Evolutionary conservation across 164 flowering plant genomes (phyloP).

Genomic region (Houttuynia cordata): DNA sequence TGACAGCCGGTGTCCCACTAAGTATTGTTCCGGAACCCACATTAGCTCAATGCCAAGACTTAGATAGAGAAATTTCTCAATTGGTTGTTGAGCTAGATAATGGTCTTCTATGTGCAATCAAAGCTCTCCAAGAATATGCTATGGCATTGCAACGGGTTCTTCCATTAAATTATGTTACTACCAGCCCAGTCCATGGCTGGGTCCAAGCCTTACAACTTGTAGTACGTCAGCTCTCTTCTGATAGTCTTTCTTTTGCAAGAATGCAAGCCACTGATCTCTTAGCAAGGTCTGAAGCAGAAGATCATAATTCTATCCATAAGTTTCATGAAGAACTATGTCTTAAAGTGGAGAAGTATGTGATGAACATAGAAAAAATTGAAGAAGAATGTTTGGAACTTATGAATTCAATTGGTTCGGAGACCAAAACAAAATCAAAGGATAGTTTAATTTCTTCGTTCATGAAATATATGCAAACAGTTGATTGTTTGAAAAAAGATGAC

Average conservation of each 20-base stretch:
- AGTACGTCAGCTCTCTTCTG: conserved; percentile 50
- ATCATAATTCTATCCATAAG: conserved; percentile 29
- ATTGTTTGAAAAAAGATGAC: conserved; percentile 41
- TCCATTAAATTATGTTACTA: conserved; percentile 69
- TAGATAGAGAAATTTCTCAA: conserved; percentile 77
- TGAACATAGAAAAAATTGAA: conserved; percentile 61
- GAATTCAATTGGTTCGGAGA: conserved; percentile 59
- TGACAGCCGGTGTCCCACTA: conserved; percentile 75
- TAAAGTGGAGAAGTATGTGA: conserved; percentile 45
- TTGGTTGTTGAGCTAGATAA: conserved; percentile 49
- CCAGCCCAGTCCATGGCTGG: conserved; percentile 83
- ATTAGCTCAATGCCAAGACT: conserved; percentile 78
- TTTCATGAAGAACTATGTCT: conserved; percentile 47
- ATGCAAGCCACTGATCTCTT: conserved; percentile 77
- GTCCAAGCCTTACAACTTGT: conserved; percentile 70
- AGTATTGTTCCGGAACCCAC: conserved; percentile 96
- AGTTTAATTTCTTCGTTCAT: conserved; percentile 53
- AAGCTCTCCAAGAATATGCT: conserved; percentile 57
- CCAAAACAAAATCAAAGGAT: conserved; percentile 68
- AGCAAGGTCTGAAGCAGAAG: conserved; percentile 32
- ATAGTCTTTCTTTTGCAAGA: conserved; percentile 46
- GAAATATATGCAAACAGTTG: conserved; percentile 55
- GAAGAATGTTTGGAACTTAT: conserved; percentile 58
- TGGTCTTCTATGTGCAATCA: conserved; percentile 53
- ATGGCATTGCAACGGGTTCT: conserved; percentile 69